Evolutionary conservation across 2,329 filamentous ascomycete genomes (phyloP).

Genomic region (Cryoendolithus antarcticus): DNA sequence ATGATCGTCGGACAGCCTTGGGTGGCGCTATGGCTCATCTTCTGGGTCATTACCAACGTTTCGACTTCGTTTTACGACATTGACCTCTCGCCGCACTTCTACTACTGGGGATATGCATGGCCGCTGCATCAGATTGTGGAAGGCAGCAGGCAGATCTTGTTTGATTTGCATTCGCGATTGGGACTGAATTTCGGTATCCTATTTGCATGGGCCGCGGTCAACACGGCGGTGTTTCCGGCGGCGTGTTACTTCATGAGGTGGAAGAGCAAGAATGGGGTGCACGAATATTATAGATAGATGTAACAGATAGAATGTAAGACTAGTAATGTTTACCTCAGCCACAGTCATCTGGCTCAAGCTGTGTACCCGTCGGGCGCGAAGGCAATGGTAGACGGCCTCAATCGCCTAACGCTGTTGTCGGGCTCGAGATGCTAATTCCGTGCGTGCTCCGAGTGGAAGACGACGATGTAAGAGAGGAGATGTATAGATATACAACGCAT

Average conservation of each 20-base stretch:
- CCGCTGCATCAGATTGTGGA: constrained; percentile 51
- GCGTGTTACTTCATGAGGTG: constrained; percentile 31
- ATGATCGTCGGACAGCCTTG: constrained; percentile 51
- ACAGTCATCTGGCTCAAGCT: too few relatives aligned
- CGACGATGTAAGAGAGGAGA: too few relatives aligned
- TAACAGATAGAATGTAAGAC: not conserved
- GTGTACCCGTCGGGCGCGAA: too few relatives aligned
- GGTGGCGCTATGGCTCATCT: constrained; percentile 48
- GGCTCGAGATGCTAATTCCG: too few relatives aligned
- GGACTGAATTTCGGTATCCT: constrained; percentile 50
- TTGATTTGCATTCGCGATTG: constrained; percentile 46
- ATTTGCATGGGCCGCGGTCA: constrained; percentile 45
- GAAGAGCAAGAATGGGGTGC: constrained; percentile 23
- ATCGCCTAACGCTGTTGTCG: too few relatives aligned
- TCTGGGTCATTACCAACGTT: constrained; percentile 57
- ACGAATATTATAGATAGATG: constrained; percentile 20
- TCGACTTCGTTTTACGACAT: constrained; percentile 45
- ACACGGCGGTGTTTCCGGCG: constrained; percentile 42
- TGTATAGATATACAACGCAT: too few relatives aligned
- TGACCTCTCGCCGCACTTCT: constrained; percentile 38
- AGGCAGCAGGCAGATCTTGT: constrained; percentile 47
- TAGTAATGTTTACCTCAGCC: too few relatives aligned
- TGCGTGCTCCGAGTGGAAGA: too few relatives aligned
- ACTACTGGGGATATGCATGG: constrained; percentile 51
- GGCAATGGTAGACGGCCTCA: too few relatives aligned